phyloP scores from a whole-genome alignment of 805 yeast genomes.

The Candida vartiovaarae region DNA sequence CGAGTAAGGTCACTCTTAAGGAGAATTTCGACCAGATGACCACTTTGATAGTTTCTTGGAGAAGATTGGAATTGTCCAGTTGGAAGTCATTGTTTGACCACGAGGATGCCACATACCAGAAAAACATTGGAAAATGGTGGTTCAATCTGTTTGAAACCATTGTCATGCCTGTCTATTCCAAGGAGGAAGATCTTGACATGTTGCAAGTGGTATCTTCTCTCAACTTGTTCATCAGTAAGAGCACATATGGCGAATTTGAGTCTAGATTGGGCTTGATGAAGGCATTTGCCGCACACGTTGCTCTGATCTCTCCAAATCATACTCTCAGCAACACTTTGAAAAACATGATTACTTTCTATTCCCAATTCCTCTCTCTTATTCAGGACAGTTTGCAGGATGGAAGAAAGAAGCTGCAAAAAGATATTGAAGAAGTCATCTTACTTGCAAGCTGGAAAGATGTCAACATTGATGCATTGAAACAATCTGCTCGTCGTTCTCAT shows the following conservation, averaged over 20 bases:
- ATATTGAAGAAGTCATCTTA: constrained; percentile 74
- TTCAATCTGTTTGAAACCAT: constrained; percentile 80
- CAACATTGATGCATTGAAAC: constrained; percentile 86
- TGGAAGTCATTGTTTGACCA: constrained; percentile 73
- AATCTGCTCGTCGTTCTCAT: constrained; percentile 89
- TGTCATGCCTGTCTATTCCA: constrained; percentile 37
- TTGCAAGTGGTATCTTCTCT: constrained; percentile 47
- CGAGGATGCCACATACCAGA: constrained; percentile 46
- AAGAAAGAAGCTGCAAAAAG: constrained; percentile 61
- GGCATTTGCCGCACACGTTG: constrained; percentile 57
- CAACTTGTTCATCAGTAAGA: constrained; percentile 66
- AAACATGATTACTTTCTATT: constrained; percentile 57
- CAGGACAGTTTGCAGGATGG: constrained; percentile 35
- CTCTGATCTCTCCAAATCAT: constrained; percentile 24
- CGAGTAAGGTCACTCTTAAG: constrained; percentile 62
- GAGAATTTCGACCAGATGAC: constrained; percentile 52
- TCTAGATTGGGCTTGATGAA: constrained; percentile 52
- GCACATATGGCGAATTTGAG: constrained; percentile 68
- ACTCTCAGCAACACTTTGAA: constrained; percentile 34
- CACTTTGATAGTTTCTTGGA: constrained; percentile 77
- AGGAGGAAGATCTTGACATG: constrained; percentile 29
- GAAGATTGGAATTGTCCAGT: constrained; percentile 76
- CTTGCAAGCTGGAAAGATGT: constrained; percentile 98
- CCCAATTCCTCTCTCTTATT: constrained; percentile 54
- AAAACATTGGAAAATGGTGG: constrained; percentile 78